phyloP scores from a whole-genome alignment of 2,329 filamentous ascomycete genomes.

The Neofusicoccum kwambonambiense region DNA sequence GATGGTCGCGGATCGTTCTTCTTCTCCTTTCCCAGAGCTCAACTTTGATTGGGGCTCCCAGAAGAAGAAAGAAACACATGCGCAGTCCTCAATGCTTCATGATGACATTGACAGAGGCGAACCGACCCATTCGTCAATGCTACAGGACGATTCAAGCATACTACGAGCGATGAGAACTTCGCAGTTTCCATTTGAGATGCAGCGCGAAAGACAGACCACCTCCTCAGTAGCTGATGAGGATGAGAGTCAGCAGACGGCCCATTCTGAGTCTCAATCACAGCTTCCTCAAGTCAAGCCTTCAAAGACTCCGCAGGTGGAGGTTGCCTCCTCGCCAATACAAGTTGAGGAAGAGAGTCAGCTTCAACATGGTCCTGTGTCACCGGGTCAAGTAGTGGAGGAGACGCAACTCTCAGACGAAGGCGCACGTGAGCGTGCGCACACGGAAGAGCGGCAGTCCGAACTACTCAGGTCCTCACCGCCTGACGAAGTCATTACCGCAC shows the following conservation, averaged over 20 bases:
- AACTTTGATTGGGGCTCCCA: background rate
- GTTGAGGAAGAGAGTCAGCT: background rate
- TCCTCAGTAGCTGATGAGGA: background rate
- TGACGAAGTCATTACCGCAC: background rate
- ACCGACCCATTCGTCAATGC: constrained; percentile 6
- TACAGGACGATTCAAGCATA: constrained; percentile 14
- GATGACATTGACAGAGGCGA: background rate
- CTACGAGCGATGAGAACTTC: constrained; percentile 2
- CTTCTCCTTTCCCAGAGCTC: constrained; percentile 9
- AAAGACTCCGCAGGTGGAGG: background rate
- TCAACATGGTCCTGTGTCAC: background rate
- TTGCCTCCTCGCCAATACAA: background rate
- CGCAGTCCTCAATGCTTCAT: background rate
- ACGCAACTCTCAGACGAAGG: background rate
- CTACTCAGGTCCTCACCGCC: too few species aligned
- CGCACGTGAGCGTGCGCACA: too few species aligned
- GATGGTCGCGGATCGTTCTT: constrained; percentile 16
- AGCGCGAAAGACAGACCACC: background rate
- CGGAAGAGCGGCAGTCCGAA: too few species aligned
- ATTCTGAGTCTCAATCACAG: background rate
- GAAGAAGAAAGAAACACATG: background rate
- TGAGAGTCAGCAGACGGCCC: background rate
- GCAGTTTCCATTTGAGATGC: background rate
- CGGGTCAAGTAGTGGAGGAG: background rate
- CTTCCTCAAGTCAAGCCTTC: background rate